Conservation (phyloP, 108 stramenopile genomes). For the Nitzschia putrida region DNA sequence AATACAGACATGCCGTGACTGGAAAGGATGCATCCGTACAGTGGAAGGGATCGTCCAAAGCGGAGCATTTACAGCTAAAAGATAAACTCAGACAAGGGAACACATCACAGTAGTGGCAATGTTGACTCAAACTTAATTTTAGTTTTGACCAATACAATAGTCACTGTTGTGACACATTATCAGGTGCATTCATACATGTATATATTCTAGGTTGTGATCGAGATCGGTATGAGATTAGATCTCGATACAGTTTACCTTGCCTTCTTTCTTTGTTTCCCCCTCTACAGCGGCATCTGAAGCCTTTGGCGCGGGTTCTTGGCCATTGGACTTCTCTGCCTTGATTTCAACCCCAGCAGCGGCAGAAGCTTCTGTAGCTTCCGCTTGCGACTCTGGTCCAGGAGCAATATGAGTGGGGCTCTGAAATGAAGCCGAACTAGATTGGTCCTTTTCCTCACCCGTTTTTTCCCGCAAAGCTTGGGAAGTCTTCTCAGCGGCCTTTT, state of each 20-base stretch:
- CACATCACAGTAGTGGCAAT: no score
- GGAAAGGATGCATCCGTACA: conserved; percentile 19
- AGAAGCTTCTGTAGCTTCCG: neutral
- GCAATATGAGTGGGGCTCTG: conserved; percentile 16
- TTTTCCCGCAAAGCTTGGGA: conserved; percentile 27
- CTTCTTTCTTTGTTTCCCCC: conserved; percentile 2
- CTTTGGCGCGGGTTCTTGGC: neutral
- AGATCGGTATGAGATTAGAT: neutral
- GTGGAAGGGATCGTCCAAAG: conserved; percentile 2
- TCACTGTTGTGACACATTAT: neutral
- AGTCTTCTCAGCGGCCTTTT: conserved; percentile 61
- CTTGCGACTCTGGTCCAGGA: conserved; percentile 1
- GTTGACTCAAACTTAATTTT: neutral
- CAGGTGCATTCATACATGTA: no score
- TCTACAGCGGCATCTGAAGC: neutral
- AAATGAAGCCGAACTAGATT: neutral
- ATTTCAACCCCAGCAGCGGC: neutral
- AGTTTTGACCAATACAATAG: neutral
- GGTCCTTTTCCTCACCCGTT: conserved; percentile 23
- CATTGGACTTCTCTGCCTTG: neutral
- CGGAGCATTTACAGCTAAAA: no score
- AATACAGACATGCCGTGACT: conserved; percentile 2
- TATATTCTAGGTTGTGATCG: no score
- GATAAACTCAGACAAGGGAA: no score
- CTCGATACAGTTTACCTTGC: neutral